Evolutionary conservation across 2,329 filamentous ascomycete genomes (phyloP).

Genomic region (Aspergillus luchuensis): DNA sequence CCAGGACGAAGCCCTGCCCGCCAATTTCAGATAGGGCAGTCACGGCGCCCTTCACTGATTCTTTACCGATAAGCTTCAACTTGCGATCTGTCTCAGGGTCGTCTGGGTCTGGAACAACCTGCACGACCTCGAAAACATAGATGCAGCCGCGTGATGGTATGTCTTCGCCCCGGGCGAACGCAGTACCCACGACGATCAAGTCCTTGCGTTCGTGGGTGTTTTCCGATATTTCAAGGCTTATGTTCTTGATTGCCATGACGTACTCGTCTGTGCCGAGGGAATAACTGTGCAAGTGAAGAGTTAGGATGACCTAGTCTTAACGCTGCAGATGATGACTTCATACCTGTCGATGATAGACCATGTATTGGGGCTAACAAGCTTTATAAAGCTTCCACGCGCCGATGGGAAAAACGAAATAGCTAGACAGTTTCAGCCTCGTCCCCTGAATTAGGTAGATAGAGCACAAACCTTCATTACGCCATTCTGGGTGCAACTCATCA

Average conservation of each 20-base stretch:
- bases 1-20: slow-evolving; percentile 83
- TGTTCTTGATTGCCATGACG: slow-evolving; percentile 76
- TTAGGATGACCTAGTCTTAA: slow-evolving; percentile 13
- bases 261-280: slow-evolving; percentile 73
- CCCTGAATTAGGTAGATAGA: background rate
- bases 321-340: slow-evolving; percentile 13
- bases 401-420: slow-evolving; percentile 64
- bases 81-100: slow-evolving; percentile 82
- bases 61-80: slow-evolving; percentile 81
- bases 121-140: slow-evolving; percentile 88
- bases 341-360: slow-evolving; percentile 76
- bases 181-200: slow-evolving; percentile 81
- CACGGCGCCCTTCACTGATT: slow-evolving; percentile 90
- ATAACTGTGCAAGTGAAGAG: slow-evolving; percentile 44
- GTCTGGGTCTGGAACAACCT: slow-evolving; percentile 85
- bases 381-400: slow-evolving; percentile 70
- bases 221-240: slow-evolving; percentile 88
- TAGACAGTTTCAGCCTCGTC: slow-evolving; percentile 26
- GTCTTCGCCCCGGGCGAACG: slow-evolving; percentile 85
- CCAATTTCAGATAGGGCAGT: slow-evolving; percentile 83
- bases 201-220: slow-evolving; percentile 82
- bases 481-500: slow-evolving; percentile 79
- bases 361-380: slow-evolving; percentile 74
- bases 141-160: slow-evolving; percentile 80
- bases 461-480: slow-evolving; percentile 67